Conservation (phyloP, 1,139 yeast species). For the Debaryomyces robertsiae region DNA sequence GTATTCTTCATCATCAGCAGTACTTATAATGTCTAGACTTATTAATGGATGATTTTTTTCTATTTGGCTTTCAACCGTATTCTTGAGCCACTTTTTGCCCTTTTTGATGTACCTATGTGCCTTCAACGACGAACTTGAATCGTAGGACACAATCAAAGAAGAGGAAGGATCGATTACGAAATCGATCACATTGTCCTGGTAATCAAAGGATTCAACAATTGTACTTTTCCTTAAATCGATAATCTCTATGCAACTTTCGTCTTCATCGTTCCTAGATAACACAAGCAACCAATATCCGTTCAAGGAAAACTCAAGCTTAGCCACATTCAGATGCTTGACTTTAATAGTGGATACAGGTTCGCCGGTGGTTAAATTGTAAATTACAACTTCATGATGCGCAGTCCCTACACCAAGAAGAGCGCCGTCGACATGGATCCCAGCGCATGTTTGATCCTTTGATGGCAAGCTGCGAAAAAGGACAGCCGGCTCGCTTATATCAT, state of each 20-base stretch:
- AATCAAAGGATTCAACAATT: conserved; percentile 30
- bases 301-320: conserved; percentile 54
- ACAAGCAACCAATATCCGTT: conserved; percentile 69
- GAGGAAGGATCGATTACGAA: conserved; percentile 52
- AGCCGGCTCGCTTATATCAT: conserved; percentile 20
- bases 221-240: conserved; percentile 57
- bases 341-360: conserved; percentile 41
- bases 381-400: conserved; percentile 36
- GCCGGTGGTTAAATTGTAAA: conserved; percentile 48
- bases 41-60: conserved; percentile 12
- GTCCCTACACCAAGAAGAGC: conserved; percentile 55
- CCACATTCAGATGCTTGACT: conserved; percentile 28
- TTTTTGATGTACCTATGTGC: conserved; percentile 47
- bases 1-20: conserved; percentile 15
- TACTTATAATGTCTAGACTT: conserved; percentile 13
- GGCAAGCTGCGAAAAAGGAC: conserved; percentile 15
- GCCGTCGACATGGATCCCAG: conserved; percentile 68
- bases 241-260: conserved; percentile 39
- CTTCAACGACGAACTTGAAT: conserved; percentile 18
- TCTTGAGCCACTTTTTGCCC: conserved; percentile 42
- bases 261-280: conserved; percentile 19
- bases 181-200: conserved; percentile 21
- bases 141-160: conserved; percentile 34
- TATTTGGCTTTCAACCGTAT: conserved; percentile 8
- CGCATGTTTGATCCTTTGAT: conserved; percentile 25